phyloP scores from a whole-genome alignment of 2,329 filamentous ascomycete species.

The Fusarium staphyleae region DNA sequence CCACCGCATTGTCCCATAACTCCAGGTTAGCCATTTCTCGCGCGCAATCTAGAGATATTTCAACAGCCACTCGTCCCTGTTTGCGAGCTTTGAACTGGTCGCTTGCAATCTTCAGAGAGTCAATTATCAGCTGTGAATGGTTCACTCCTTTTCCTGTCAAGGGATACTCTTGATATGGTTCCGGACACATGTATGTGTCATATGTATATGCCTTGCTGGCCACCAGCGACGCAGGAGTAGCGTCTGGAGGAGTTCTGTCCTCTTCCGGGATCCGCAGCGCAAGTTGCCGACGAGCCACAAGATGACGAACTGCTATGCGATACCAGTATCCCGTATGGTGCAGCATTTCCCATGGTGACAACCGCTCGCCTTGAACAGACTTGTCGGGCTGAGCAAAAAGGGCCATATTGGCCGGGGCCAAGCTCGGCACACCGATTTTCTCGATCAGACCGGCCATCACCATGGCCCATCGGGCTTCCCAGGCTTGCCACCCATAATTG shows the following conservation, averaged over 20 bases:
- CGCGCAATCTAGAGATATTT: conserved; percentile 64
- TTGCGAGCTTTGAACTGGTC: conserved; percentile 61
- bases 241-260: conserved; percentile 59
- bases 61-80: conserved; percentile 61
- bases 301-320: conserved; percentile 64
- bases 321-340: conserved; percentile 75
- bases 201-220: conserved; percentile 63
- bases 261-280: conserved; percentile 66
- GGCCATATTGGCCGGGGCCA: conserved; percentile 52
- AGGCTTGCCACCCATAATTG: conserved; percentile 93
- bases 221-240: conserved; percentile 54
- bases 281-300: conserved; percentile 59
- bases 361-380: conserved; percentile 61
- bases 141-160: conserved; percentile 59
- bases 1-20: conserved; percentile 62
- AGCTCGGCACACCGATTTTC: conserved; percentile 58
- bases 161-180: conserved; percentile 67
- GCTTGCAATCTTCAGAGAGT: conserved; percentile 59
- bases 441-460: conserved; percentile 69
- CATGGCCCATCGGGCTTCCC: conserved; percentile 78
- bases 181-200: conserved; percentile 71
- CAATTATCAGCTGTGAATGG: conserved; percentile 63
- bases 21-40: conserved; percentile 60
- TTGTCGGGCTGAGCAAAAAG: conserved; percentile 67
- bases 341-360: conserved; percentile 69